Evolutionary conservation across 179 eudicot genomes (phyloP).

Genomic region (Silene coronaria): DNA sequence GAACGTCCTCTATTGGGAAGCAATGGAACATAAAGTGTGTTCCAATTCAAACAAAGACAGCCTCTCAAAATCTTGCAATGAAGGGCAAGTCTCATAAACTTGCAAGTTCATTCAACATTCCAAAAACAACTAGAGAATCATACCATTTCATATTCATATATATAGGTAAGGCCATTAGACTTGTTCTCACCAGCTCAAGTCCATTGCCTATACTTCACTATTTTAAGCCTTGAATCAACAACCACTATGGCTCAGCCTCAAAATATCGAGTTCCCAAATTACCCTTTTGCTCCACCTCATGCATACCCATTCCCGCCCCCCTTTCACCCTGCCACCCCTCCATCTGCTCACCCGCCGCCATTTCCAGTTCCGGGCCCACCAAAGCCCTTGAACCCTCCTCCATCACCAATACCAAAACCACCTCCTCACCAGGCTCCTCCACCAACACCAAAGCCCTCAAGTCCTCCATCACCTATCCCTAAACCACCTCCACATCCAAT

Average conservation of each 20-base stretch:
- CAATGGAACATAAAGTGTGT: slow-evolving; percentile 21
- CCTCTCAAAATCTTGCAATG: slow-evolving; percentile 30
- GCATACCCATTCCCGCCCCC: slow-evolving; percentile 37
- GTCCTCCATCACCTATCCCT: slow-evolving; percentile 21
- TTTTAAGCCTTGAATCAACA: neutral
- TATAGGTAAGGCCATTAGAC: neutral
- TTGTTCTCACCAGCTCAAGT: neutral
- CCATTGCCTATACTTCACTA: neutral
- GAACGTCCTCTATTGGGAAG: slow-evolving; percentile 17
- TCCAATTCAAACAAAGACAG: slow-evolving; percentile 35
- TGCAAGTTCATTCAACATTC: slow-evolving; percentile 23
- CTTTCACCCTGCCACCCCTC: slow-evolving; percentile 27
- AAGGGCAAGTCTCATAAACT: slow-evolving; percentile 30
- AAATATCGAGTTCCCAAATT: slow-evolving; percentile 33
- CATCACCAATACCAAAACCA: slow-evolving; percentile 25
- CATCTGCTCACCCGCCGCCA: slow-evolving; percentile 10
- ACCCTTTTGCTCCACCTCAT: slow-evolving; percentile 36
- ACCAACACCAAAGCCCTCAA: slow-evolving; percentile 23
- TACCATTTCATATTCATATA: slow-evolving; percentile 14
- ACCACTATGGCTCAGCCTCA: slow-evolving; percentile 22
- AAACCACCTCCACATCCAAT: slow-evolving; percentile 29
- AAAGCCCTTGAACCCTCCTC: slow-evolving; percentile 8
- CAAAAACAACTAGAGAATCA: neutral
- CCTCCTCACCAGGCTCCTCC: slow-evolving; percentile 25
- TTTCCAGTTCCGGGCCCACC: slow-evolving; percentile 21